A percentile compares a stretch with the other conserved stretches of the same genome.
phyloP scores from a whole-genome alignment of 257 asterid species.

The Jacaranda copaia region DNA sequence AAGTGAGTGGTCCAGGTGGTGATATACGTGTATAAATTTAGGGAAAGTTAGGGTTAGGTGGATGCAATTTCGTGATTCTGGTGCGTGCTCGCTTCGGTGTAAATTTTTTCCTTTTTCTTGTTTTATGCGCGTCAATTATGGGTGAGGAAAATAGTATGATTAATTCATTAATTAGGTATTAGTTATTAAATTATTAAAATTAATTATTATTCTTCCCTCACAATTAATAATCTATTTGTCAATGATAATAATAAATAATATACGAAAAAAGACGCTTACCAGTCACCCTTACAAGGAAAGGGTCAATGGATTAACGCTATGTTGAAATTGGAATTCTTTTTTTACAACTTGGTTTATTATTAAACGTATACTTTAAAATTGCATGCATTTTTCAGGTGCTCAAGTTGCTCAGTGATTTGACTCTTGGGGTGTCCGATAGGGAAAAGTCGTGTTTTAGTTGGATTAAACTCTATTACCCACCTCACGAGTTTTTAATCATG shows the following conservation, averaged over 20 bases:
- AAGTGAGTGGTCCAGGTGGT: background rate
- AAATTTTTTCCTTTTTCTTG: background rate
- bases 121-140: background rate
- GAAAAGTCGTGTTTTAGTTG: no score
- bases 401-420: background rate
- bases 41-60: background rate
- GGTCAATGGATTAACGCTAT: background rate
- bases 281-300: background rate
- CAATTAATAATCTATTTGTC: no score
- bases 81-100: constrained; percentile 33
- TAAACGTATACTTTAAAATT: background rate
- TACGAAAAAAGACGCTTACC: no score
- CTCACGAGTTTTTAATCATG: no score
- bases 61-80: constrained; percentile 8
- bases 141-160: background rate
- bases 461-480: no score
- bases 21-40: background rate
- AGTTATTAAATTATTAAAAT: background rate
- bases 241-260: no score
- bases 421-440: background rate
- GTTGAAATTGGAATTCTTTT: background rate
- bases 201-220: no score
- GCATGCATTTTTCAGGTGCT: no score
- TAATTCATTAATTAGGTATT: background rate
- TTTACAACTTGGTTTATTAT: background rate